A percentile compares a stretch with the other conserved stretches of the same genome.
These are phyloP conservation scores for Albophoma yamanashiensis DNA, from an alignment of 2,329 filamentous ascomycete genomes.

Conservation along the genomic window DNA sequence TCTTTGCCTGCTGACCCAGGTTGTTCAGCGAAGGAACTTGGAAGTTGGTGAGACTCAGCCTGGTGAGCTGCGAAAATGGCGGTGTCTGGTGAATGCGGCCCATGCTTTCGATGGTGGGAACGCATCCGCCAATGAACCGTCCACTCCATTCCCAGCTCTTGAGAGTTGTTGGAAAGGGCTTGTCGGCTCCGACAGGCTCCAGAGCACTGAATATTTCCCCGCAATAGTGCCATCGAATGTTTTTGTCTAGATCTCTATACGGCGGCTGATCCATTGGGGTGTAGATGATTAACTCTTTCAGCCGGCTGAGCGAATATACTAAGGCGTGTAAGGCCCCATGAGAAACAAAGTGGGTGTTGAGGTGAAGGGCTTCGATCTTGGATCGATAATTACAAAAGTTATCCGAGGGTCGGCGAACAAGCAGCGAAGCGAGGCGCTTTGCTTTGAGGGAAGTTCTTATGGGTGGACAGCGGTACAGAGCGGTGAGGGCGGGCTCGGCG, in stretches of 20 bases:
- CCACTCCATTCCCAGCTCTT: slow-evolving; percentile 53
- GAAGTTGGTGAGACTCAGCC: slow-evolving; percentile 52
- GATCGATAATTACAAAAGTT: slow-evolving; percentile 53
- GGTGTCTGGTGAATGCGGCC: slow-evolving; percentile 39
- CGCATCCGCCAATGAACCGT: slow-evolving; percentile 35
- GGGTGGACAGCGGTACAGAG: slow-evolving; percentile 60
- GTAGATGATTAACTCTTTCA: slow-evolving; percentile 61
- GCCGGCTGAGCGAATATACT: slow-evolving; percentile 51
- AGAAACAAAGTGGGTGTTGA: slow-evolving; percentile 59
- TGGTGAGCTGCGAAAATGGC: slow-evolving; percentile 45
- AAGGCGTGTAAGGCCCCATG: slow-evolving; percentile 33
- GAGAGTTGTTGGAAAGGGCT: slow-evolving; percentile 24
- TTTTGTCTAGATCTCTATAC: slow-evolving; percentile 45
- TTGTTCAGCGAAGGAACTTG: slow-evolving; percentile 40
- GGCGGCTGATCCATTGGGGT: slow-evolving; percentile 59
- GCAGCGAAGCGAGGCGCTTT: slow-evolving; percentile 34
- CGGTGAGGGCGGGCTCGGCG: slow-evolving; percentile 61
- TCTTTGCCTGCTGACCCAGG: slow-evolving; percentile 18
- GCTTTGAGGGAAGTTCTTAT: slow-evolving; percentile 38
- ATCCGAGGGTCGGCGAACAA: slow-evolving; percentile 40
- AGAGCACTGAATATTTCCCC: slow-evolving; percentile 54
- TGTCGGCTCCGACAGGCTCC: slow-evolving; percentile 27
- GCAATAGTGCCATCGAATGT: slow-evolving; percentile 60
- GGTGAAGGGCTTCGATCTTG: slow-evolving; percentile 59
- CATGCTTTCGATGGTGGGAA: slow-evolving; percentile 37